Evolutionary conservation across 192 early-diverging fungal species (phyloP).

Genomic region (Backusella sp.): DNA sequence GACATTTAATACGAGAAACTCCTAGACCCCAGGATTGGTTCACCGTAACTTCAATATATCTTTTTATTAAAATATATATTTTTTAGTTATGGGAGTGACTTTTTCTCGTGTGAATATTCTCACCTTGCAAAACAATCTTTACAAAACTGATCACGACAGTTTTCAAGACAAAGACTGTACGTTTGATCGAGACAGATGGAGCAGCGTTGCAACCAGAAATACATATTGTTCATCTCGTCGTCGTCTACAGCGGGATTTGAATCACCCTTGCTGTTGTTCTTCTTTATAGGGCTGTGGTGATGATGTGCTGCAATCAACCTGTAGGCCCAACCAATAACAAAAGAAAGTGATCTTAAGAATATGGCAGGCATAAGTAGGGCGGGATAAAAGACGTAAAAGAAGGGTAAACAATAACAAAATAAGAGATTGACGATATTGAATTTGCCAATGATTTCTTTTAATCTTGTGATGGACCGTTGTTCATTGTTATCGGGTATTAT

Average conservation of each 20-base stretch:
- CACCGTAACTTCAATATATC: conserved; percentile 56
- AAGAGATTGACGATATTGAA: conserved; percentile 39
- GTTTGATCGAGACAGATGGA: conserved; percentile 38
- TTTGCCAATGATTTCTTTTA: conserved; percentile 22
- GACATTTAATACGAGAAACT: conserved; percentile 55
- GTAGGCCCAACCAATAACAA: conserved; percentile 26
- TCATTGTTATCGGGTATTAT: not conserved
- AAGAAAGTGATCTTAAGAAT: conserved; percentile 32
- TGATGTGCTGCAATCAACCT: conserved; percentile 17
- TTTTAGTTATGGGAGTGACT: not conserved
- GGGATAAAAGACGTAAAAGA: conserved; percentile 41
- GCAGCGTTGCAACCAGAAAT: conserved; percentile 38
- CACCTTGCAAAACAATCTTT: conserved; percentile 38
- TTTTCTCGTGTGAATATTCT: not conserved
- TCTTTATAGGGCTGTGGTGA: not conserved
- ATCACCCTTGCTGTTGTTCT: not conserved
- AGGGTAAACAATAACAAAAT: conserved; percentile 39
- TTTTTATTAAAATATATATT: not conserved
- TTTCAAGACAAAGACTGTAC: conserved; percentile 31
- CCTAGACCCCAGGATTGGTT: conserved; percentile 56
- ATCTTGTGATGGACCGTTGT: not conserved
- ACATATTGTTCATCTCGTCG: conserved; percentile 30
- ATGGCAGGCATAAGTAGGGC: conserved; percentile 37
- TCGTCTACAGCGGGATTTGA: not conserved
- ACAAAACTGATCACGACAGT: conserved; percentile 38